Percentiles rank a stretch among this genome's conserved stretches.
Conservation (phyloP, 2,329 filamentous ascomycete species). For the Colletotrichum lini region DNA sequence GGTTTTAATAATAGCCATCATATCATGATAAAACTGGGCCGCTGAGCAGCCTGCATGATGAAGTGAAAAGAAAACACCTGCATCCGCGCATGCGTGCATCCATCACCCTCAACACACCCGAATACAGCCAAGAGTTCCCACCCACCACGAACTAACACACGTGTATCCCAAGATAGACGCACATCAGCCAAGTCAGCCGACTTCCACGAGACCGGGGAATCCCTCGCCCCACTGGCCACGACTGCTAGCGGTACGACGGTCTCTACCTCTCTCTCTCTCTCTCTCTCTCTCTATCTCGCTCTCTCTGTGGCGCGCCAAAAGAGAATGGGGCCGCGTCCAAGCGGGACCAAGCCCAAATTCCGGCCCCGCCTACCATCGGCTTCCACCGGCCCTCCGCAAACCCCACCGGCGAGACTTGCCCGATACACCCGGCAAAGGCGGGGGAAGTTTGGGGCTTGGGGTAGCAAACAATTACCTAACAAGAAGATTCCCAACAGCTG, state of each 20-base stretch:
- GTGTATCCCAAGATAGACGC: too few relatives aligned
- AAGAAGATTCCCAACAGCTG: slow-evolving; percentile 25
- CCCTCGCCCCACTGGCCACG: slow-evolving; percentile 23
- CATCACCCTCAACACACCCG: neutral
- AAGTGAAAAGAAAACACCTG: neutral
- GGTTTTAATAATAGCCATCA: too few relatives aligned
- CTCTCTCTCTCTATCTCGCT: too few relatives aligned
- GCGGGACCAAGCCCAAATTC: slow-evolving; percentile 4
- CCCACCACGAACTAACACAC: neutral
- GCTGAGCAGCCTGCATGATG: too few relatives aligned
- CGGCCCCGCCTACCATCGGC: slow-evolving; percentile 41
- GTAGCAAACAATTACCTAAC: slow-evolving; percentile 36
- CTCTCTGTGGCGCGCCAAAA: neutral
- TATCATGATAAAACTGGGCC: too few relatives aligned
- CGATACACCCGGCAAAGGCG: slow-evolving; percentile 12
- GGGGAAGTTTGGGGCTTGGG: too few relatives aligned
- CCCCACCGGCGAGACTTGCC: slow-evolving; percentile 31
- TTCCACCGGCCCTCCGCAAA: slow-evolving; percentile 35
- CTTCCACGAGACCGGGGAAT: slow-evolving; percentile 24
- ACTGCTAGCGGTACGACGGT: slow-evolving; percentile 3
- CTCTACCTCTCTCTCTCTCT: too few relatives aligned
- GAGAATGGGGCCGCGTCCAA: slow-evolving; percentile 25
- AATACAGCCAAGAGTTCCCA: slow-evolving; percentile 15
- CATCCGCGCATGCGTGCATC: neutral
- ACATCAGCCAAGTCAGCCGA: slow-evolving; percentile 39